Evolutionary conservation across 345 rosid species (phyloP).

Genomic region (Clarkia xantiana): DNA sequence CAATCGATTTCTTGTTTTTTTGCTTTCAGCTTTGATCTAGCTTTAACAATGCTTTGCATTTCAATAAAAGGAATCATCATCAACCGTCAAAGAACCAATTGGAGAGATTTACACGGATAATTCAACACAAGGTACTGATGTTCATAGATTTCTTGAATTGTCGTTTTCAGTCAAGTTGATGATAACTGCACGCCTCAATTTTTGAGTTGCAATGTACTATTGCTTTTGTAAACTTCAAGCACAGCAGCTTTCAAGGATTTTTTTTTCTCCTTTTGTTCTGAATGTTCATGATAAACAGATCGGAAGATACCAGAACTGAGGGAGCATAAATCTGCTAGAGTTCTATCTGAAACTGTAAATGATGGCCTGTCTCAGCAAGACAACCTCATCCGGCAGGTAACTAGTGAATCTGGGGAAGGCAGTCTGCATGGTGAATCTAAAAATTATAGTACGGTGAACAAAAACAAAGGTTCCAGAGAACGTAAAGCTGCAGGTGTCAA

Average conservation of each 20-base stretch:
- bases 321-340: conserved; percentile 55
- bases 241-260: too few relatives aligned
- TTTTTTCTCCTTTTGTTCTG: neutral
- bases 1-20: neutral
- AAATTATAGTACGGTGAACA: conserved; percentile 6
- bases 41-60: conserved; percentile 5
- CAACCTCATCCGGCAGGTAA: conserved; percentile 38
- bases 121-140: conserved; percentile 17
- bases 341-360: conserved; percentile 39
- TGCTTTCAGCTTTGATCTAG: neutral
- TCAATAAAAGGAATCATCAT: conserved; percentile 35
- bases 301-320: conserved; percentile 16
- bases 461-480: neutral
- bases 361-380: conserved; percentile 22
- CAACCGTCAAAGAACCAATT: conserved; percentile 24
- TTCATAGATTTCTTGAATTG: too few relatives aligned
- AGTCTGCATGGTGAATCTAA: neutral
- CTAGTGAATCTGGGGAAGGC: conserved; percentile 7
- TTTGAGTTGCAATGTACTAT: neutral
- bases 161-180: too few relatives aligned
- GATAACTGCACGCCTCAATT: neutral
- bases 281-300: conserved; percentile 9
- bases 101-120: conserved; percentile 36
- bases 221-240: neutral
- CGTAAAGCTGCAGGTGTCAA: conserved; percentile 2